These are phyloP conservation scores for Sporisorium graminicola DNA, from an alignment of 1,284 basidiomycete species.

Conservation along the genomic window DNA sequence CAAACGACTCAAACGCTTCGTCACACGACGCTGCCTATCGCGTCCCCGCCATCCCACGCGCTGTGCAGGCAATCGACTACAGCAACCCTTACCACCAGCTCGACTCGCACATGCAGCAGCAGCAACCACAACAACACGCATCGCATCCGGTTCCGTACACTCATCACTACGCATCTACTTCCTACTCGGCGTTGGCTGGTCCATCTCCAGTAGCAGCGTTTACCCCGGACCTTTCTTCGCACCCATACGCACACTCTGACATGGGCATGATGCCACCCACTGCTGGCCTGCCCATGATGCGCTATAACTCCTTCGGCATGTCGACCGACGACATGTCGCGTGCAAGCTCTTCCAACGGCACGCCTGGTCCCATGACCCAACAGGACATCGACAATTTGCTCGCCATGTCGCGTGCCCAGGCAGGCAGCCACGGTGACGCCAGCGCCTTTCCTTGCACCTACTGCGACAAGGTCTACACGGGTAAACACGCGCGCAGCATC, in stretches of 20 bases:
- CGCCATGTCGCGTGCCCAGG: slow-evolving; percentile 61
- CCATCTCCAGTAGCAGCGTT: slow-evolving; percentile 14
- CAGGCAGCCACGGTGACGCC: slow-evolving; percentile 45
- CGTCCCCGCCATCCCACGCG: slow-evolving; percentile 26
- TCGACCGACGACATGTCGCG: slow-evolving; percentile 35
- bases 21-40: slow-evolving; percentile 33
- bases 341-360: slow-evolving; percentile 31
- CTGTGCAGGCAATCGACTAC: slow-evolving; percentile 29
- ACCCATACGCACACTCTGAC: slow-evolving; percentile 29
- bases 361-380: slow-evolving; percentile 39
- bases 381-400: slow-evolving; percentile 60
- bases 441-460: slow-evolving; percentile 70
- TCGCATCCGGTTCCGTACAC: slow-evolving; percentile 20
- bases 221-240: slow-evolving; percentile 23
- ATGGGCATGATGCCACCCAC: slow-evolving; percentile 24
- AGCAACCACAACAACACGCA: slow-evolving; percentile 24
- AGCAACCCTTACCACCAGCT: slow-evolving; percentile 33
- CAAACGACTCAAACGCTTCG: slow-evolving; percentile 24
- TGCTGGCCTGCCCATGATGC: slow-evolving; percentile 36
- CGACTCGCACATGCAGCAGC: slow-evolving; percentile 20
- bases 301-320: slow-evolving; percentile 38
- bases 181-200: slow-evolving; percentile 29
- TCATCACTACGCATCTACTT: slow-evolving; percentile 36
- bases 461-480: slow-evolving; percentile 73
- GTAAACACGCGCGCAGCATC: slow-evolving; percentile 74